These are phyloP conservation scores for Pleodorina starrii DNA, from an alignment of 139 green algal species.

Conservation along the genomic window DNA sequence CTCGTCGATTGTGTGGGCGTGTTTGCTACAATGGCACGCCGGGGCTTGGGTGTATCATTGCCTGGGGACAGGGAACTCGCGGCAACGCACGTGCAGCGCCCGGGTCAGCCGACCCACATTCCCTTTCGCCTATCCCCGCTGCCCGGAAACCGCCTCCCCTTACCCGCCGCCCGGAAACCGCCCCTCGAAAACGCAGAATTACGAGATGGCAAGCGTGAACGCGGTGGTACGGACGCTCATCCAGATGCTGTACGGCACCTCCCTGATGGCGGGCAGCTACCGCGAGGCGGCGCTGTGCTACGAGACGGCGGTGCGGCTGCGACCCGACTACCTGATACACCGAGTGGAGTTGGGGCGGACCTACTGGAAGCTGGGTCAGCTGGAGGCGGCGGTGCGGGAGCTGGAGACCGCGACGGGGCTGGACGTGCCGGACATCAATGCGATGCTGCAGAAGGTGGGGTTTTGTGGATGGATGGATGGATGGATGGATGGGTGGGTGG, in stretches of 20 bases:
- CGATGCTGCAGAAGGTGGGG: constrained; percentile 58
- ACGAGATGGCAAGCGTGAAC: constrained; percentile 81
- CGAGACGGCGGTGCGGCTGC: constrained; percentile 66
- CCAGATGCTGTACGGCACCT: constrained; percentile 74
- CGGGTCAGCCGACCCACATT: too few species aligned
- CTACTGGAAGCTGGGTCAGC: constrained; percentile 55
- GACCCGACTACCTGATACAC: constrained; percentile 76
- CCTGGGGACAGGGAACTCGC: too few species aligned
- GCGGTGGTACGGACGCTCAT: constrained; percentile 73
- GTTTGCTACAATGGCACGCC: too few species aligned
- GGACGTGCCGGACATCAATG: constrained; percentile 72
- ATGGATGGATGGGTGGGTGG: too few species aligned
- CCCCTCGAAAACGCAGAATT: too few species aligned
- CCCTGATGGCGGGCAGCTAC: constrained; percentile 67
- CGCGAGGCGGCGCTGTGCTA: constrained; percentile 75
- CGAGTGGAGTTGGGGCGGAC: constrained; percentile 78
- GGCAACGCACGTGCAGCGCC: too few species aligned
- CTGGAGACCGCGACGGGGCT: constrained; percentile 54
- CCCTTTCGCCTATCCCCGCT: too few species aligned
- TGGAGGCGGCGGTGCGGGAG: constrained; percentile 55
- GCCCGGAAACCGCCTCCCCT: too few species aligned
- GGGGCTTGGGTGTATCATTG: too few species aligned
- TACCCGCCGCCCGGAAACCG: too few species aligned
- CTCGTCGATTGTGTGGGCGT: too few species aligned
- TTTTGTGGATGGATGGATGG: neutral